Conservation (phyloP, 208 protist genomes). For the Leishmania tropica region DNA sequence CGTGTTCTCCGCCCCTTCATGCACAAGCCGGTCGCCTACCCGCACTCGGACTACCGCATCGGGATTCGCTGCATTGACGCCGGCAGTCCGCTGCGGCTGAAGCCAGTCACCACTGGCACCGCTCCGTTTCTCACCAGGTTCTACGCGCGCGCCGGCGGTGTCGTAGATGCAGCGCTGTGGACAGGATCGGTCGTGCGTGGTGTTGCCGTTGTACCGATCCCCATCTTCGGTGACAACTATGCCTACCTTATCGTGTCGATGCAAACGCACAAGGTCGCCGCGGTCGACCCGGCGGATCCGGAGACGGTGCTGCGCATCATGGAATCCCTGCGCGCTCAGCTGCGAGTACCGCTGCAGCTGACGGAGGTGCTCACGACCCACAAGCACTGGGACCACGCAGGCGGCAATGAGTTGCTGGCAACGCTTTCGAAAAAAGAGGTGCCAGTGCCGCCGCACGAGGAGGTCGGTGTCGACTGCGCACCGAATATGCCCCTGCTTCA, state of each 20-base stretch:
- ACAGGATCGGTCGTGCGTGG: not conserved
- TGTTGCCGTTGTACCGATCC: conserved; percentile 72
- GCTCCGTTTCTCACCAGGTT: conserved; percentile 17
- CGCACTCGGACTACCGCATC: conserved; percentile 82
- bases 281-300: conserved; percentile 83
- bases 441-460: conserved; percentile 11
- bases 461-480: conserved; percentile 18
- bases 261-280: conserved; percentile 50
- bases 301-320: conserved; percentile 55
- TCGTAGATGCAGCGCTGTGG: conserved; percentile 24
- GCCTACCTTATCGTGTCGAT: conserved; percentile 83
- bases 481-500: conserved; percentile 14
- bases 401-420: conserved; percentile 86
- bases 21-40: conserved; percentile 53
- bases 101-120: not conserved
- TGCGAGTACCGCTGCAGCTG: conserved; percentile 46
- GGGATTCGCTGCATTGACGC: conserved; percentile 61
- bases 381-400: conserved; percentile 96
- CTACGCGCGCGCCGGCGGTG: conserved; percentile 19
- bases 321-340: conserved; percentile 33
- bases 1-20: conserved; percentile 46
- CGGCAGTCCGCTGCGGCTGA: conserved; percentile 14
- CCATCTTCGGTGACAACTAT: conserved; percentile 92
- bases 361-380: conserved; percentile 94
- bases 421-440: conserved; percentile 17